Evolutionary conservation across 2,329 filamentous ascomycete genomes (phyloP).

Genomic region (Plectosphaerella sp.): DNA sequence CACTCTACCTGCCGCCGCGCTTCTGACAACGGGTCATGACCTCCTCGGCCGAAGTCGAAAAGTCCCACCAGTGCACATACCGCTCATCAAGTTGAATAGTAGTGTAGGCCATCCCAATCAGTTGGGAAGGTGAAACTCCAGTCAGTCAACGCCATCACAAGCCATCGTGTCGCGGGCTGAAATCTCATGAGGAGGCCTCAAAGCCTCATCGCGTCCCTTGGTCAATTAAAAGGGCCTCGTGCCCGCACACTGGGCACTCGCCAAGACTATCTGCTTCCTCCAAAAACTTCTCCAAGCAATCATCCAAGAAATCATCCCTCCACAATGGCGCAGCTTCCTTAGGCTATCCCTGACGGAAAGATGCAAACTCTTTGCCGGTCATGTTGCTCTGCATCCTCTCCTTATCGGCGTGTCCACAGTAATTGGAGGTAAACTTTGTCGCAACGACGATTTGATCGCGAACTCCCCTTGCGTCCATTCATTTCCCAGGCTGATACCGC

Average conservation of each 20-base stretch:
- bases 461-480: conserved; percentile 41
- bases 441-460: conserved; percentile 50
- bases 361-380: conserved; percentile 36
- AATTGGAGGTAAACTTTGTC: conserved; percentile 51
- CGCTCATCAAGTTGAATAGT: conserved; percentile 38
- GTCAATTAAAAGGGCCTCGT: no score
- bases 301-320: no score
- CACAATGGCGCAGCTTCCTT: conserved; percentile 35
- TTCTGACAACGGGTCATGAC: conserved; percentile 34
- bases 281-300: no score
- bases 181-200: no score
- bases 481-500: conserved; percentile 25
- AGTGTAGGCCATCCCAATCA: no score
- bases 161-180: no score
- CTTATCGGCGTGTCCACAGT: conserved; percentile 30
- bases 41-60: conserved; percentile 32
- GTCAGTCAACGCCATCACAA: no score
- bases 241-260: no score
- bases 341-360: conserved; percentile 36
- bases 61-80: conserved; percentile 39
- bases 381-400: conserved; percentile 31
- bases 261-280: no score
- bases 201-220: no score
- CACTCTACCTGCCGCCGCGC: no score
- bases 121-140: no score